Evolutionary conservation across 805 yeast species (phyloP).

Genomic region (Cyberlindnera mississippiensis): DNA sequence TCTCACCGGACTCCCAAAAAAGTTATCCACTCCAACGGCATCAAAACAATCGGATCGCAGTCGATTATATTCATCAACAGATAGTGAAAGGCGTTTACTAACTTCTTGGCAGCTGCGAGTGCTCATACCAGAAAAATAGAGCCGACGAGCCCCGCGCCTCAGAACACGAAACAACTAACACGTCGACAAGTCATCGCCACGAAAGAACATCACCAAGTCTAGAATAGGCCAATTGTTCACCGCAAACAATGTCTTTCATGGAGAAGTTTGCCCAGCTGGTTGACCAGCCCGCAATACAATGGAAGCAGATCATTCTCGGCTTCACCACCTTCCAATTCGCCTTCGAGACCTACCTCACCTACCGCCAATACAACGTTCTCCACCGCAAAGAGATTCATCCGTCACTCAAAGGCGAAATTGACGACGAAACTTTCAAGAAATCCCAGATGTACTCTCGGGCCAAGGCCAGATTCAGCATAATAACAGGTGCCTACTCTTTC

Average conservation of each 20-base stretch:
- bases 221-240: no score
- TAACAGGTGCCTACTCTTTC: constrained; percentile 48
- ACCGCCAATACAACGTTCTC: constrained; percentile 73
- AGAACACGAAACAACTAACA: no score
- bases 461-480: constrained; percentile 64
- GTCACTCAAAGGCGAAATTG: constrained; percentile 62
- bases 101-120: no score
- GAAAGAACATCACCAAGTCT: no score
- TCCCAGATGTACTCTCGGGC: constrained; percentile 78
- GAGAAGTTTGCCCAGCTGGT: constrained; percentile 44
- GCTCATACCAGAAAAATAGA: no score
- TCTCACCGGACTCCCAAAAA: no score
- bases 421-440: constrained; percentile 68
- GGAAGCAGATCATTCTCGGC: constrained; percentile 75
- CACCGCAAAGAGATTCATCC: constrained; percentile 57
- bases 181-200: no score
- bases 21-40: no score
- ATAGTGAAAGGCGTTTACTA: no score
- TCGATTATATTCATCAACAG: no score
- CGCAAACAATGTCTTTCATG: constrained; percentile 26
- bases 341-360: constrained; percentile 70
- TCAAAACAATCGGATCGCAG: no score
- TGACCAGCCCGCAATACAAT: constrained; percentile 68
- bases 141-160: no score
- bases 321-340: constrained; percentile 70